phyloP scores from a whole-genome alignment of 345 rosid species.

The Melaleuca alternifolia region DNA sequence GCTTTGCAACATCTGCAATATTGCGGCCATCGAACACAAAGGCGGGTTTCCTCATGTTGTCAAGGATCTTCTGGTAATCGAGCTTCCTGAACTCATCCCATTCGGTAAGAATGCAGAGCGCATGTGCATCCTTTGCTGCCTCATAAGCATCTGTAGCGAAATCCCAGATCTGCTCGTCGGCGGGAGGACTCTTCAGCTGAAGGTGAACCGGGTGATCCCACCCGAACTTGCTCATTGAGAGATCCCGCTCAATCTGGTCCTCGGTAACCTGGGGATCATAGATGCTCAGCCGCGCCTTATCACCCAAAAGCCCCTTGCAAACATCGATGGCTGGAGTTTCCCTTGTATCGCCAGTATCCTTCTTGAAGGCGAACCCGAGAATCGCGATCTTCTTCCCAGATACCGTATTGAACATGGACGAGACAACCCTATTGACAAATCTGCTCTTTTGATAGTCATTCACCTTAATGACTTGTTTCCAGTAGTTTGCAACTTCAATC shows the following conservation, averaged over 20 bases:
- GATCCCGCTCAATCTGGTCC: slow-evolving; percentile 67
- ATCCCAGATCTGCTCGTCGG: slow-evolving; percentile 41
- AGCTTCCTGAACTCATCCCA: slow-evolving; percentile 82
- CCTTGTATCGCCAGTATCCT: slow-evolving; percentile 79
- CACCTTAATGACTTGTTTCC: slow-evolving; percentile 78
- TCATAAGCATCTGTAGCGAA: slow-evolving; percentile 62
- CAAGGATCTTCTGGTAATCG: slow-evolving; percentile 53
- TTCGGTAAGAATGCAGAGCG: slow-evolving; percentile 68
- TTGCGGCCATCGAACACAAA: slow-evolving; percentile 73
- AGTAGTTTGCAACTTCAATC: slow-evolving; percentile 61
- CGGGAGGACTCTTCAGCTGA: slow-evolving; percentile 50
- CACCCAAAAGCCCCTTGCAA: slow-evolving; percentile 68
- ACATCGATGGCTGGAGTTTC: slow-evolving; percentile 82
- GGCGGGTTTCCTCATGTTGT: slow-evolving; percentile 77
- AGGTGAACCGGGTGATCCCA: slow-evolving; percentile 85
- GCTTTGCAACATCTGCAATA: slow-evolving; percentile 31
- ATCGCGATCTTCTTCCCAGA: slow-evolving; percentile 65
- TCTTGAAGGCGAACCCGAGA: slow-evolving; percentile 84
- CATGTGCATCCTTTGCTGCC: slow-evolving; percentile 66
- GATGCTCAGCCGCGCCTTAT: slow-evolving; percentile 57
- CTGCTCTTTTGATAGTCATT: slow-evolving; percentile 72
- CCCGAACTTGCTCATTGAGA: slow-evolving; percentile 58
- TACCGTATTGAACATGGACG: slow-evolving; percentile 82
- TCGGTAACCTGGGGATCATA: slow-evolving; percentile 72
- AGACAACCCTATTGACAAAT: slow-evolving; percentile 60